Evolutionary conservation across 1,284 basidiomycete genomes (phyloP), one percentile per base, ranked within the genome.

Genomic region (Erythrobasidium hasegawianum): DNA sequence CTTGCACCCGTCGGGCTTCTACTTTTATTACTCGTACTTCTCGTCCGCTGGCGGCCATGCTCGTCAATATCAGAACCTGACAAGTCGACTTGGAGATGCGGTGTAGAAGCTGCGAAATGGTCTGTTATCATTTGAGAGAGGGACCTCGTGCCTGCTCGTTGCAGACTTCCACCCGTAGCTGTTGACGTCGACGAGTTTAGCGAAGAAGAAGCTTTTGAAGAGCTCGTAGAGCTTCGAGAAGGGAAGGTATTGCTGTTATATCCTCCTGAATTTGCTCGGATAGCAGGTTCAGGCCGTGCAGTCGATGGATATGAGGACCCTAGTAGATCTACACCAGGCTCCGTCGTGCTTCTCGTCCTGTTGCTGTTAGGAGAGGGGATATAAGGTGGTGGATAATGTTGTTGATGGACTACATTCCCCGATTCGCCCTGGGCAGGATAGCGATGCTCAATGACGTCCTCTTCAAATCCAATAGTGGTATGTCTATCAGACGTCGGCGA

Each of bases 381-480:
- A 24, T 47, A 47, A n/a, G 16, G 14, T 26, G 50, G 50, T 26
- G 50, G 50, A 16, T 24, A 52, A 38, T 58, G 55, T 20, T 50
- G 55, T 50, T 70, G 66, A 53, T 70, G 71, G 22, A 71, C 53
- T 20, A 59, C 59, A 13, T 49, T 20, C 18, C 78, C 22, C 72
- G 70, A 9, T 80, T 80, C n/a, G 79, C 77, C 14, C 78, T 80
- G 68, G 14, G 52, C 59, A 22, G 82, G 82, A 75, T 90, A 90
- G 60, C 83, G 83, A 75, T 89, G 87, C 43, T 88, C 83, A 5
- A 88, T 73, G 67, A 89, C 87, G 71, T 86, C 79, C 41, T 80
- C 80, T 47, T 82, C 86, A 72, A 90, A 90, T 76, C 88, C 88
- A 81, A 90, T 85, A 26, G 85, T 84, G 64, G 84, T 83, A 26